Base-by-base conservation (phyloP, 345 rosid genomes). In the Abelmoschus esculentus region DNA sequence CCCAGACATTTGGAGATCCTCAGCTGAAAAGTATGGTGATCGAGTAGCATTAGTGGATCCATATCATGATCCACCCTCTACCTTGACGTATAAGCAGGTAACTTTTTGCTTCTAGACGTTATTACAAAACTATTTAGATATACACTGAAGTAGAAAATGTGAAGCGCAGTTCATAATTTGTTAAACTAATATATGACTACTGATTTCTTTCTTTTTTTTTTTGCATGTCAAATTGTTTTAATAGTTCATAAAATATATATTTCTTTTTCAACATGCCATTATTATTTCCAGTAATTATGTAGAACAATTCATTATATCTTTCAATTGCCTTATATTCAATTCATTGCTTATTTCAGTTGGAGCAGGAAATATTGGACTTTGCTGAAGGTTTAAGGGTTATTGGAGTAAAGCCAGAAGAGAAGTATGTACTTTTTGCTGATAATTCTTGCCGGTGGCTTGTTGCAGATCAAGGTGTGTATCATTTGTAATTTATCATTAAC, bases 401-500 rank as follows among this genome's bases (percentile, higher is more conserved):
- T 73, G 99, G 96, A 72, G 79, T 87, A 63, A 79, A 86, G 75
- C 96, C 96, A 38, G 87, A 87, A 64, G 99, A 95, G 78, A 93
- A 89, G 75, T 65, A 91, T 71, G 86, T 96, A 57, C 86, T 93
- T 66, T 93, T 85, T 72, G 92, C 99, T 70, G 99, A 95, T 79
- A 95, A 95, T 82, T 95, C 99, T 0, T 86, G 86, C 63, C 85
- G 99, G 3, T 91, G 97, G 99, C 89, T 95, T 79, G 85, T 91
- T 74, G 90, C 92, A 2, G 97, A 95, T 83, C 99, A 95, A 91
- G 99, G 99, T 91, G 76, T 5, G 11, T 10, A 50, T 46, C 70
- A 46, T 72, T 36, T 61, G 60, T 71, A 60, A 44, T 42, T 71
- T 58, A 4, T 26, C 22, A n/a, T 60, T 28, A 40, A 31, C 57